Evolutionary conservation across 805 yeast genomes (phyloP), one percentile per base, ranked within the genome.

Genomic region (Metschnikowia similis): DNA sequence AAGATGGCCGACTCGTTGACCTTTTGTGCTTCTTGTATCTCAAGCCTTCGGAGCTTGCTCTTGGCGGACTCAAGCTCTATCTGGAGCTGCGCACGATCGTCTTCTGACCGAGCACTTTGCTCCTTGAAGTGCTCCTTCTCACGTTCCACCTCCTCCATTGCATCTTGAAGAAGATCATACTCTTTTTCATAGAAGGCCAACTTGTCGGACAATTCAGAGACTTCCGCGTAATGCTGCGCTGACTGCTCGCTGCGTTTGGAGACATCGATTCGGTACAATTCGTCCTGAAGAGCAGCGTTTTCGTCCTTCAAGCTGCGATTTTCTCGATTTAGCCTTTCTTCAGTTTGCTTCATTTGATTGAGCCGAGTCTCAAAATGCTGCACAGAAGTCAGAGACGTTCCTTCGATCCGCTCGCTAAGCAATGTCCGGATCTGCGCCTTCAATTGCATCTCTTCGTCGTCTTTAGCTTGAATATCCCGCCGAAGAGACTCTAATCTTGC

Each of bases 121-220:
- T 49, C 41, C 47, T 56, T 56, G 28, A 69, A 48, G 1, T 57
- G 41, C 14, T 62, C 61, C 11, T 63, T 50, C 38, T 69, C 69
- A 1, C 61, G 46, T 17, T 63, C 65, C 1, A 65, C 53, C 28
- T 50, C 49, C 17, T 63, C 60, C 37, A 62, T 52, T 1, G 66
- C 64, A 6, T 59, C 60, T 38, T 65, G 65, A 8, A 60, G 49
- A 1, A 48, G 50, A 6, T 57, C 65, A 41, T 65, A 66, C 47
- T 67, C 70, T 29, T 52, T 53, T 38, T 67, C 71, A 48, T 64
- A 67, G 50, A 53, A 64, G 8, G 55, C 51, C 9, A 69, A 56
- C 35, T 62, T 62, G 11, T 64, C 64, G 14, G 60, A 51, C 21
- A 67, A 49, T n/a, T 67, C 65, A 9, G 48, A 46, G n/a, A 47